These are phyloP conservation scores for Hyaloscypha variabilis DNA, from an alignment of 495 filamentous ascomycete species.

Conservation along the genomic window DNA sequence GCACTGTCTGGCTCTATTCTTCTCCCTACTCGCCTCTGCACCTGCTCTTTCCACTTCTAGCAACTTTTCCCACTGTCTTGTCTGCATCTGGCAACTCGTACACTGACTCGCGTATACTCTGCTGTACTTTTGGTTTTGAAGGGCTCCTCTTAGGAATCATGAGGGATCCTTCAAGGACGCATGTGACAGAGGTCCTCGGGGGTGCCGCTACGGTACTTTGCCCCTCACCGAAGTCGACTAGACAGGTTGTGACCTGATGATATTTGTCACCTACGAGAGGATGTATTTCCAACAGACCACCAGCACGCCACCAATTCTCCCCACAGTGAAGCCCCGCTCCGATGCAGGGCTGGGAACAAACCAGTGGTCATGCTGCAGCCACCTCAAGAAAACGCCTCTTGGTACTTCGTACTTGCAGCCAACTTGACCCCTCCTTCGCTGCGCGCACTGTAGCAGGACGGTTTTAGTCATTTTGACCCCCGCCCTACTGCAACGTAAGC, in stretches of 20 bases:
- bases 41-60: background rate
- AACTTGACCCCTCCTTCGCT: constrained; percentile 8
- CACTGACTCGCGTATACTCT: too few relatives aligned
- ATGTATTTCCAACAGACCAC: background rate
- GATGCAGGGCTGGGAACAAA: background rate
- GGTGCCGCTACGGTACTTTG: background rate
- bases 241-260: background rate
- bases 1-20: constrained; percentile 4
- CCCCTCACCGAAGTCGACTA: background rate
- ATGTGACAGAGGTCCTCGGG: background rate
- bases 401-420: too few relatives aligned
- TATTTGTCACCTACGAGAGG: constrained; percentile 13
- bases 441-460: constrained; percentile 6
- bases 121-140: too few relatives aligned
- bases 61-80: background rate
- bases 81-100: constrained; percentile 1
- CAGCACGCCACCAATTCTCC: constrained; percentile 3
- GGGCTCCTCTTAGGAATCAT: background rate
- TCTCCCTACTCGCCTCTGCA: constrained; percentile 14
- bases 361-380: background rate
- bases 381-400: constrained; percentile 8
- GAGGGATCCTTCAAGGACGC: background rate
- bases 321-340: constrained; percentile 3
- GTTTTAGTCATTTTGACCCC: constrained; percentile 17
- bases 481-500: constrained; percentile 15